A percentile compares a stretch with the other conserved stretches of the same genome.
Evolutionary conservation across 1,284 basidiomycete genomes (phyloP).

Genomic region (Somion occarium): DNA sequence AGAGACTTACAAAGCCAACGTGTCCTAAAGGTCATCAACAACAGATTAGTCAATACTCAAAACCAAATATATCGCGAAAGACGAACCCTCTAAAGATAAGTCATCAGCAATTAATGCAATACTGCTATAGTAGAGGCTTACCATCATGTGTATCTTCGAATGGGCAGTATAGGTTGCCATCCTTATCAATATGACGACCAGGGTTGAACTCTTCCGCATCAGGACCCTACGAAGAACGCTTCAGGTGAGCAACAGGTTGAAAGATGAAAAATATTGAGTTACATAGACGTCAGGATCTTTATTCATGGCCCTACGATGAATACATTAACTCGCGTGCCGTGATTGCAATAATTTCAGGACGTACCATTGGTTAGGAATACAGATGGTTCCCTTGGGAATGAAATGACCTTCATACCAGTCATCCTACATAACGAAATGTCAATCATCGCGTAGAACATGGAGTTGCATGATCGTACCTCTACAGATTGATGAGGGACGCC

Average conservation of each 20-base stretch:
- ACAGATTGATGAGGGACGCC: constrained; percentile 10
- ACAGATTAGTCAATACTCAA: background rate
- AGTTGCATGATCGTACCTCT: background rate
- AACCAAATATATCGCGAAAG: too few relatives aligned
- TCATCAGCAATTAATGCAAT: background rate
- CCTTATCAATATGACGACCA: background rate
- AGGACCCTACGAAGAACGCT: background rate
- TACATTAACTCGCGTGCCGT: background rate
- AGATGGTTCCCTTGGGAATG: constrained; percentile 20
- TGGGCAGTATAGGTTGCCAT: background rate
- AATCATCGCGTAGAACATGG: background rate
- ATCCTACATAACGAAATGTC: constrained; percentile 4
- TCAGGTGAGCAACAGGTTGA: background rate
- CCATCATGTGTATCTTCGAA: background rate
- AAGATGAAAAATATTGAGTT: background rate
- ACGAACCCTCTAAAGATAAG: background rate
- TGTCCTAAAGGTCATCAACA: background rate
- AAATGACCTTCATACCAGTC: constrained; percentile 20
- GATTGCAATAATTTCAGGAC: background rate
- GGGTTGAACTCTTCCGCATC: constrained; percentile 5
- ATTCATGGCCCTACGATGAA: background rate
- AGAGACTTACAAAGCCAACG: background rate
- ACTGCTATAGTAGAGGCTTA: background rate
- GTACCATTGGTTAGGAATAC: constrained; percentile 10
- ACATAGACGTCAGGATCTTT: background rate